Conservation (phyloP, 1,284 basidiomycete species). For the Apiotrichum laibachii region DNA sequence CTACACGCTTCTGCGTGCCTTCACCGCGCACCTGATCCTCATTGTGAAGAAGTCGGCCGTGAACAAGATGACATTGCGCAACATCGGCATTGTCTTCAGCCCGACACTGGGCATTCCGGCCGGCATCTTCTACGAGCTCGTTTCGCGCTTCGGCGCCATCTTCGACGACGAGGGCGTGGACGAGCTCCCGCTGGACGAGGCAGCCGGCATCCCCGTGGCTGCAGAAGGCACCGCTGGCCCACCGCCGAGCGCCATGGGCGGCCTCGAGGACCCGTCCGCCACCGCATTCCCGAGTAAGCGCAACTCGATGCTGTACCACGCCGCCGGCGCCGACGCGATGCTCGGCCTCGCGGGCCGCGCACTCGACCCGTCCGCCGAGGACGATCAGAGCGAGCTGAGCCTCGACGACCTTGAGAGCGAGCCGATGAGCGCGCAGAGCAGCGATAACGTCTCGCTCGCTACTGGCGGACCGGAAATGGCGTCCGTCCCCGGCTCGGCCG, state of each 20-base stretch:
- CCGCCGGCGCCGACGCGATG: constrained; percentile 45
- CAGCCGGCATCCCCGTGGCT: constrained; percentile 19
- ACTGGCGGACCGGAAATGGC: neutral
- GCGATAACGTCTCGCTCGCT: constrained; percentile 16
- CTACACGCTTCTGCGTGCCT: constrained; percentile 86
- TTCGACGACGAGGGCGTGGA: constrained; percentile 62
- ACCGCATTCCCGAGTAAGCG: constrained; percentile 36
- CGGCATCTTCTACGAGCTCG: constrained; percentile 87
- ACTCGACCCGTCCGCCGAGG: constrained; percentile 34
- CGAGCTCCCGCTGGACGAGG: constrained; percentile 26
- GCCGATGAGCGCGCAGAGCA: constrained; percentile 14
- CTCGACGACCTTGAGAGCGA: constrained; percentile 21
- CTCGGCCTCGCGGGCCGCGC: constrained; percentile 44
- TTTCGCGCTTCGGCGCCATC: constrained; percentile 83
- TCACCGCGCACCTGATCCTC: constrained; percentile 92
- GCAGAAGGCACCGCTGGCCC: constrained; percentile 25
- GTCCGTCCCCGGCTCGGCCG: neutral
- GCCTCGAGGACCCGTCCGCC: neutral
- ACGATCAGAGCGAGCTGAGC: constrained; percentile 16
- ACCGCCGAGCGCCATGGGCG: neutral
- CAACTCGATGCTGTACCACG: constrained; percentile 50
- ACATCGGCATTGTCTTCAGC: constrained; percentile 96
- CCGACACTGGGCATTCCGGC: constrained; percentile 93
- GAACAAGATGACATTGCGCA: constrained; percentile 99
- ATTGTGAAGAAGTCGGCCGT: constrained; percentile 84